Conservation (phyloP, 805 yeast species). For the Candida nemodendra region DNA sequence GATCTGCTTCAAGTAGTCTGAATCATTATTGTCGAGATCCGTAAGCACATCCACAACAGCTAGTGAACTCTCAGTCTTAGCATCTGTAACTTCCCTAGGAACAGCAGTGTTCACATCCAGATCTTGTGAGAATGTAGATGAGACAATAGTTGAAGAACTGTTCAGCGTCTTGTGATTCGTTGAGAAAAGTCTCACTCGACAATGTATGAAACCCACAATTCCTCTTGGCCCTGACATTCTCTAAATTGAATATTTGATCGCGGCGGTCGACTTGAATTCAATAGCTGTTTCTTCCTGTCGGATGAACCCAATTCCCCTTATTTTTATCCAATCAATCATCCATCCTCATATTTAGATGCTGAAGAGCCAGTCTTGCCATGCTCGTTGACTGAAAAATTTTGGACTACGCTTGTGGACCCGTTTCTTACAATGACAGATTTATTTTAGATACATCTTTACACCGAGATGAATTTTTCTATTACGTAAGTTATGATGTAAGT, state of each 20-base stretch:
- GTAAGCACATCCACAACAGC: neutral
- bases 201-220: neutral
- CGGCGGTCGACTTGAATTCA: no score
- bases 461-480: no score
- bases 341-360: no score
- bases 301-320: no score
- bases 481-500: no score
- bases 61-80: neutral
- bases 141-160: neutral
- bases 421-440: no score
- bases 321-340: no score
- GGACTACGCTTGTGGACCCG: no score
- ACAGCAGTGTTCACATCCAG: neutral
- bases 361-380: neutral
- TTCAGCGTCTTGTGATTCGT: neutral
- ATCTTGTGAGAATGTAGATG: neutral
- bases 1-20: constrained; percentile 12
- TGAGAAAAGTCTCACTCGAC: neutral
- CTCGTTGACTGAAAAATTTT: constrained; percentile 10
- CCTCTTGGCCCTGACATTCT: neutral
- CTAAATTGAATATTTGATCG: no score
- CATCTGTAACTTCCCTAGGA: neutral
- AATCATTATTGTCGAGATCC: neutral
- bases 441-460: constrained; percentile 7
- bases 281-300: no score